A percentile compares a stretch with the other conserved stretches of the same genome.
Evolutionary conservation across 257 asterid genomes (phyloP).

Genomic region (Plantago ovata): DNA sequence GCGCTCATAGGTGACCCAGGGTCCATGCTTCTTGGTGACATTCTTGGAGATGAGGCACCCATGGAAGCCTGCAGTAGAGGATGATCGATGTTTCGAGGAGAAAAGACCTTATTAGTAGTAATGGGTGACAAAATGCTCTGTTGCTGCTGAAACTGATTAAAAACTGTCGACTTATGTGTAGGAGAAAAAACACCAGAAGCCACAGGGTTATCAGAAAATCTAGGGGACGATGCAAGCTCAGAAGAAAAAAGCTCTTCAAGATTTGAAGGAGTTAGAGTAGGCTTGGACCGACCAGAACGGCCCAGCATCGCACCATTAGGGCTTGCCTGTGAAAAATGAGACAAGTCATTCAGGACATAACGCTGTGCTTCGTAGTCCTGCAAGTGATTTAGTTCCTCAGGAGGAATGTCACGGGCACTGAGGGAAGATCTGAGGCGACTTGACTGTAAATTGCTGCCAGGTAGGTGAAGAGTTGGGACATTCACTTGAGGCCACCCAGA

Average conservation of each 20-base stretch:
- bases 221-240: conserved; percentile 66
- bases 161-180: conserved; percentile 62
- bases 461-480: conserved; percentile 77
- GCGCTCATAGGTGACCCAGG: conserved; percentile 77
- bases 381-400: conserved; percentile 40
- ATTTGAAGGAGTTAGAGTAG: conserved; percentile 74
- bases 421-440: conserved; percentile 90
- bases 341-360: conserved; percentile 52
- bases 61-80: conserved; percentile 73
- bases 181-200: conserved; percentile 73
- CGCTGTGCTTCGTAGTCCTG: conserved; percentile 70
- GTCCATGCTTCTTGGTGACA: conserved; percentile 82
- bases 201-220: conserved; percentile 63
- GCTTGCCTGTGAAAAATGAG: conserved; percentile 49
- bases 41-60: conserved; percentile 74
- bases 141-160: conserved; percentile 76
- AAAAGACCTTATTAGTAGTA: conserved; percentile 51
- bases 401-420: conserved; percentile 79
- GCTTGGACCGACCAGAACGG: conserved; percentile 49
- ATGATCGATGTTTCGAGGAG: conserved; percentile 72
- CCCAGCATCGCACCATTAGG: conserved; percentile 49
- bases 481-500: conserved; percentile 73
- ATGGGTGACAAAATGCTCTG: conserved; percentile 67
- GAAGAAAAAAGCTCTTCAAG: conserved; percentile 86
- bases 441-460: conserved; percentile 87